Evolutionary conservation across 139 green algal genomes (phyloP).

Genomic region (Deuterostichococcus epilithicus): DNA sequence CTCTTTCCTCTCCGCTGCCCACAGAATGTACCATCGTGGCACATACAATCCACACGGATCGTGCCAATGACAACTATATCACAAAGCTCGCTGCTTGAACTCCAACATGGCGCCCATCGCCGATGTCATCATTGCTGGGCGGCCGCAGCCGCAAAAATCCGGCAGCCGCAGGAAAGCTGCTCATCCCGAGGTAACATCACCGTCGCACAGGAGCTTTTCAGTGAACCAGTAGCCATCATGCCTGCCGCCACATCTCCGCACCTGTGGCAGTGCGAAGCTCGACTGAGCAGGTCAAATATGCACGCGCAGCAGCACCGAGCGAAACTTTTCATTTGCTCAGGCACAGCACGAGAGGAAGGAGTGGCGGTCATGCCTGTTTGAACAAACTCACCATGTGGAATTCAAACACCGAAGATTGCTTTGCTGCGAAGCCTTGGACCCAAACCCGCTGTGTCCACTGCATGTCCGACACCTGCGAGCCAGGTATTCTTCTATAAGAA

Average conservation of each 20-base stretch:
- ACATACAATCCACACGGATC: too few relatives aligned
- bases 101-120: too few relatives aligned
- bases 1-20: too few relatives aligned
- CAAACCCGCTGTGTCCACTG: slow-evolving; percentile 36
- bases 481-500: slow-evolving; percentile 13
- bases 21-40: too few relatives aligned
- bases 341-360: not conserved
- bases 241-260: slow-evolving; percentile 35
- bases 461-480: slow-evolving; percentile 36
- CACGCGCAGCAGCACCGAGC: not conserved
- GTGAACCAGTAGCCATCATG: slow-evolving; percentile 59
- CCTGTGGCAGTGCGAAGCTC: not conserved
- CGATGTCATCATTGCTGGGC: too few relatives aligned
- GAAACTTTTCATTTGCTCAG: too few relatives aligned
- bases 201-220: slow-evolving; percentile 12
- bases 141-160: too few relatives aligned
- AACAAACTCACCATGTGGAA: slow-evolving; percentile 36
- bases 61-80: too few relatives aligned
- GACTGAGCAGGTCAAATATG: not conserved
- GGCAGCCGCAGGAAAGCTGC: too few relatives aligned
- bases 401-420: slow-evolving; percentile 28
- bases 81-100: too few relatives aligned
- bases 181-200: too few relatives aligned
- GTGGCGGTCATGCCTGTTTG: too few relatives aligned
- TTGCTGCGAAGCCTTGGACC: slow-evolving; percentile 26